phyloP scores from a whole-genome alignment of 192 early-diverging fungal genomes.

The Coemansia sp. region DNA sequence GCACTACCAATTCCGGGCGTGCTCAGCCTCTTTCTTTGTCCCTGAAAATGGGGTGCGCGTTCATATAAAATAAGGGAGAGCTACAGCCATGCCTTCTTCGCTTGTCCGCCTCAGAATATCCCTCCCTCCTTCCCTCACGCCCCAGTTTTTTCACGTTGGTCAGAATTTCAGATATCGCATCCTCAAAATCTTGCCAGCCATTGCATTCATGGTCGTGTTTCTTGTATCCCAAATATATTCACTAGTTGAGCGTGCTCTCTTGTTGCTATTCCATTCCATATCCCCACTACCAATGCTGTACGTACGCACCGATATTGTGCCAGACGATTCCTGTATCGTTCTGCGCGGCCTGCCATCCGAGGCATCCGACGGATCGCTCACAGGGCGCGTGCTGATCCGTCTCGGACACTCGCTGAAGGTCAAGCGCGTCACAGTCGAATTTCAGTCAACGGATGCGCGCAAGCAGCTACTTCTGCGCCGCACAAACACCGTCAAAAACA shows the following conservation, averaged over 20 bases:
- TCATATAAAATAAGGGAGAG: not conserved
- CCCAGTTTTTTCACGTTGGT: not conserved
- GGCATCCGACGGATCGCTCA: conserved; percentile 29
- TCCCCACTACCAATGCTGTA: conserved; percentile 26
- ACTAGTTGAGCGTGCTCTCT: not conserved
- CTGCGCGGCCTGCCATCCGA: conserved; percentile 31
- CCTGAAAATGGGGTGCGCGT: not conserved
- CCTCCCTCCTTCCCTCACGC: not conserved
- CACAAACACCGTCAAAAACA: conserved; percentile 3
- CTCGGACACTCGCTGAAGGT: conserved; percentile 38
- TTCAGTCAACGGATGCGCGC: conserved; percentile 12
- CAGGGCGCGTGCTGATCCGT: conserved; percentile 35
- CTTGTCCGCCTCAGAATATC: not conserved
- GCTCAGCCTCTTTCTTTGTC: not conserved
- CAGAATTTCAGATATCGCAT: no score
- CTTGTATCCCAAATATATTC: not conserved
- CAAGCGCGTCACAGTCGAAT: conserved; percentile 15
- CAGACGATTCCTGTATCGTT: conserved; percentile 15
- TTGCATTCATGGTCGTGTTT: not conserved
- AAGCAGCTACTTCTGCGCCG: conserved; percentile 3
- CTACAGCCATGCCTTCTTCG: not conserved
- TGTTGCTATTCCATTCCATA: not conserved
- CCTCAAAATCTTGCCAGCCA: not conserved
- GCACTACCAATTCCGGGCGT: no score
- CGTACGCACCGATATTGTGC: conserved; percentile 30